Percentiles rank a stretch among this genome's conserved stretches.
Evolutionary conservation across 2,329 filamentous ascomycete genomes (phyloP).

Genomic region (Trichoderma sp.): DNA sequence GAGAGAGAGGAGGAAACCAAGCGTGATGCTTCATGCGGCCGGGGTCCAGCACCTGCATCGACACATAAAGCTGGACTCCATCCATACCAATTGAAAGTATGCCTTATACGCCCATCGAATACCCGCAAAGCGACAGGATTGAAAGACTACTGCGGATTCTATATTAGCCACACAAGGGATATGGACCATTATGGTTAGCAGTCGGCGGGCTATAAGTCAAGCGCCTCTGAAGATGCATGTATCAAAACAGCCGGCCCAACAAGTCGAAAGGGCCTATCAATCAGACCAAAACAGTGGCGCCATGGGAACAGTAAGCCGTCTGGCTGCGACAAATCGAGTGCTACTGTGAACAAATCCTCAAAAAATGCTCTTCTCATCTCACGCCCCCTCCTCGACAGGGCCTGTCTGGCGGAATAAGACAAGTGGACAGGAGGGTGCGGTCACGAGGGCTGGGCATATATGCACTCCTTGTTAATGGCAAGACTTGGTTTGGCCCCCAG

Average conservation of each 20-base stretch:
- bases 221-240: neutral
- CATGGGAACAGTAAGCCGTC: neutral
- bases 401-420: neutral
- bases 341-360: neutral
- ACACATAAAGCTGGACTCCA: neutral
- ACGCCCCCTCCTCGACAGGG: slow-evolving; percentile 1
- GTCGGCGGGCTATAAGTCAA: neutral
- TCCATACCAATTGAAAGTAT: neutral
- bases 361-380: neutral
- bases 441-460: slow-evolving; percentile 6
- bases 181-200: neutral
- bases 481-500: neutral
- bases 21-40: neutral
- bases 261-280: neutral
- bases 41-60: neutral
- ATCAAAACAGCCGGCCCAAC: neutral
- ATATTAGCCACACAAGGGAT: neutral
- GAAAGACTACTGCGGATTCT: neutral
- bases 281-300: slow-evolving; percentile 1
- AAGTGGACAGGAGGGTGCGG: neutral
- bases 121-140: neutral
- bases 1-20: neutral
- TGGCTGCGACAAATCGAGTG: neutral
- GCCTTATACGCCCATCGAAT: neutral
- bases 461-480: slow-evolving; percentile 8